A percentile compares a stretch with the other conserved stretches of the same genome.
Evolutionary conservation across 768 basidiomycete species (phyloP).

Genomic region (Ephemerocybe angulata): DNA sequence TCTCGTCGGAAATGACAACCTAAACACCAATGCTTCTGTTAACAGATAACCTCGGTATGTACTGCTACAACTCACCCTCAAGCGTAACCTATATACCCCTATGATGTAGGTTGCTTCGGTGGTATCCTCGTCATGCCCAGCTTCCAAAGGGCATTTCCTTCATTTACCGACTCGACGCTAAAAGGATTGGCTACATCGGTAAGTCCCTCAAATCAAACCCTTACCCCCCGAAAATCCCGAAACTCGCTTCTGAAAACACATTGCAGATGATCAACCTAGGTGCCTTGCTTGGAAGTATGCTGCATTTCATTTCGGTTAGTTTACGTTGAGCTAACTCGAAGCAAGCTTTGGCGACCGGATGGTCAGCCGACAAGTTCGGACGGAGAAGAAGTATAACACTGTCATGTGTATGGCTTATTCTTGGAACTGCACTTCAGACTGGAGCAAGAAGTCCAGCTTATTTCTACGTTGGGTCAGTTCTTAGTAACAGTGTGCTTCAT

Average conservation of each 20-base stretch:
- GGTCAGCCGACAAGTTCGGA: constrained; percentile 4
- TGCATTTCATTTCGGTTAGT: background rate
- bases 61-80: background rate
- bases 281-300: constrained; percentile 1
- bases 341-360: background rate
- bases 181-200: background rate
- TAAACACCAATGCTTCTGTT: background rate
- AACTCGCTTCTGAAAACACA: background rate
- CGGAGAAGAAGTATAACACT: background rate
- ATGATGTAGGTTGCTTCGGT: background rate
- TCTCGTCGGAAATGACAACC: background rate
- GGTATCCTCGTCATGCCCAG: constrained; percentile 1
- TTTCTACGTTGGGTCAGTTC: background rate
- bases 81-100: too few species aligned
- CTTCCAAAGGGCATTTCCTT: background rate
- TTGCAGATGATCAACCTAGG: background rate
- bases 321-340: background rate
- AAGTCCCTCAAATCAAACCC: background rate
- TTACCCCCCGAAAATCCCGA: too few species aligned
- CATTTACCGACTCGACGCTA: background rate
- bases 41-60: background rate
- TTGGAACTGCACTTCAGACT: constrained; percentile 2
- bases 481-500: too few species aligned
- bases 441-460: background rate
- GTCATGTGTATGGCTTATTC: background rate